Percentiles rank a stretch among this genome's conserved stretches.
Conservation (phyloP, 1,139 yeast species). For the Yamadazyma buinensis region DNA sequence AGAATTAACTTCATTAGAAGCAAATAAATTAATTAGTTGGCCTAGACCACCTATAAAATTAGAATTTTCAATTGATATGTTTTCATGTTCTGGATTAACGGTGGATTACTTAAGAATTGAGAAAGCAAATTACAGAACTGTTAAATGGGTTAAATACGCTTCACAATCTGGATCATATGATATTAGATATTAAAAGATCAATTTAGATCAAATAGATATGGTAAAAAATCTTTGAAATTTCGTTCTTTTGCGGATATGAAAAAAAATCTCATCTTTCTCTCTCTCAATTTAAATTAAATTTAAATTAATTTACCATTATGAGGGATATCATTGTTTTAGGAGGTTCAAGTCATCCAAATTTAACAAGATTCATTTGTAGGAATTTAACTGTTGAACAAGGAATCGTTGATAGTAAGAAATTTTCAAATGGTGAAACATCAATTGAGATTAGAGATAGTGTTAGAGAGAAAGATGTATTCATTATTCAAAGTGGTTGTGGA, state of each 20-base stretch:
- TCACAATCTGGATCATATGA: conserved; percentile 80
- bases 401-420: conserved; percentile 52
- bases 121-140: conserved; percentile 67
- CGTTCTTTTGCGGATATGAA: background rate
- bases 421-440: conserved; percentile 87
- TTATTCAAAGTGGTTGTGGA: conserved; percentile 78
- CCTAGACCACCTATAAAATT: conserved; percentile 74
- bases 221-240: too few species aligned
- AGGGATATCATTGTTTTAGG: conserved; percentile 74
- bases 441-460: conserved; percentile 81
- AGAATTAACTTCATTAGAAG: conserved; percentile 24
- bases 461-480: conserved; percentile 90
- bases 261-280: background rate
- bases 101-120: conserved; percentile 70
- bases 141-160: conserved; percentile 83
- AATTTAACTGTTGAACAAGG: conserved; percentile 62
- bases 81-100: conserved; percentile 71
- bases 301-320: conserved; percentile 39
- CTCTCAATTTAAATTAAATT: too few species aligned
- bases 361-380: conserved; percentile 60
- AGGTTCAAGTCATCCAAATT: conserved; percentile 69
- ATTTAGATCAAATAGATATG: too few species aligned
- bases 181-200: conserved; percentile 57
- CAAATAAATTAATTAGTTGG: conserved; percentile 39
- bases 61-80: conserved; percentile 70